Base-by-base conservation (phyloP, 2,329 filamentous ascomycete species). In the Chrysoporthe puriensis region DNA sequence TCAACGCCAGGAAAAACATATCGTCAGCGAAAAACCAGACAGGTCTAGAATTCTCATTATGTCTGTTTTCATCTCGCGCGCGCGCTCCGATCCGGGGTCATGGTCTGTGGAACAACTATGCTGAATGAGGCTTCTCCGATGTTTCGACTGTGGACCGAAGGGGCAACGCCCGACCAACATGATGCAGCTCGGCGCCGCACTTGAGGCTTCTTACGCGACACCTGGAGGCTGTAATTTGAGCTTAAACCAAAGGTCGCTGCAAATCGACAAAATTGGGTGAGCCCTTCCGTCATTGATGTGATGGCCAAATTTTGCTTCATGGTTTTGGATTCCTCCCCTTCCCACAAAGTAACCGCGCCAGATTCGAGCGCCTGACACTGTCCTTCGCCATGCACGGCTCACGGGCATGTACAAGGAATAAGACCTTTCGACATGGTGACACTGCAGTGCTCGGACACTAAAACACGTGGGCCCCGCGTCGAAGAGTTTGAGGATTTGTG, bases 111-210 rank as follows among this genome's bases (percentile, higher is more conserved):
- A 18, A 5, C 16, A 34, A 16, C 54, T 16, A 18, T 57, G 32
- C 34, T 57, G 18, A 9, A 40, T 13, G 32, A 57, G 54, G 32
- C 8, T 21, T 18, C 26, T 56, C 32, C 34, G 34, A 13, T 57
- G 54, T 57, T 57, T 57, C 54, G 54, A 40, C 54, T 57, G 54
- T 57, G 54, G 54, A 57, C 54, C 54, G 54, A 57, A 32, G 54
- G 52, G 54, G 5, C 32, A 13, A 8, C 54, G 32, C 16, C 32
- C 18, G 54, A 40, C 34, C 54, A 18, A 40, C 32, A 57, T 57
- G 54, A 40, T 57, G 54, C 54, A 57, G 32, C 34, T 57, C 54
- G 34, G 54, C 54, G 34, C 54, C 54, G 32, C 54, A 40, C 34
- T n/a, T 57, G 32, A 13, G 34, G 32, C 16, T 57, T 40, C 32